Percentiles rank a stretch among this genome's conserved stretches.
phyloP scores from a whole-genome alignment of 2,329 filamentous ascomycete species.

The Moelleriella libera region DNA sequence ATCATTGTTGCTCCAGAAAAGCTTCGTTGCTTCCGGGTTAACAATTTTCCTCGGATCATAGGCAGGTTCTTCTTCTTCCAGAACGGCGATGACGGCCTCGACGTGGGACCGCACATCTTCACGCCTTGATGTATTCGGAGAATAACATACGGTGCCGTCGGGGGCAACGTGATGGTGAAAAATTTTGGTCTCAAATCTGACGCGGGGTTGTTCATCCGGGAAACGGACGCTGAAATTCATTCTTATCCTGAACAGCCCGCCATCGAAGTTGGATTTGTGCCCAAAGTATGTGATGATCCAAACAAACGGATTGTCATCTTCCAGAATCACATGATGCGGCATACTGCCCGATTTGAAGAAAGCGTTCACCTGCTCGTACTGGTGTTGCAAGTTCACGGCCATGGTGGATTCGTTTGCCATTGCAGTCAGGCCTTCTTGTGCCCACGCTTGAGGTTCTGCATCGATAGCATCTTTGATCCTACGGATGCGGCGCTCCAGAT shows the following conservation, averaged over 20 bases:
- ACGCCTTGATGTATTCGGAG: constrained; percentile 38
- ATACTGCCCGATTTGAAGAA: constrained; percentile 57
- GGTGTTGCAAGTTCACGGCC: constrained; percentile 67
- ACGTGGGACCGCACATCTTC: constrained; percentile 78
- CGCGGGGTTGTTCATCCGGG: constrained; percentile 76
- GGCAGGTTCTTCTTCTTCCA: constrained; percentile 79
- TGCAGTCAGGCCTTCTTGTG: constrained; percentile 47
- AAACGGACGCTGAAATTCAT: constrained; percentile 73
- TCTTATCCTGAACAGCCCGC: constrained; percentile 72
- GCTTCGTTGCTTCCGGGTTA: constrained; percentile 68
- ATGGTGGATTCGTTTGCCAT: constrained; percentile 57
- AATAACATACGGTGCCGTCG: constrained; percentile 75
- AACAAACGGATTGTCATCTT: constrained; percentile 73
- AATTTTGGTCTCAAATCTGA: constrained; percentile 64
- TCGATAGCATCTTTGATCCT: constrained; percentile 58
- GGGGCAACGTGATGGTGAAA: constrained; percentile 80
- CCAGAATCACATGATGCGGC: constrained; percentile 62
- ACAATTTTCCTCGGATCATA: constrained; percentile 86
- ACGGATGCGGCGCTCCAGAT: constrained; percentile 54
- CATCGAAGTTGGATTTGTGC: constrained; percentile 87
- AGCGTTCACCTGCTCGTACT: constrained; percentile 71
- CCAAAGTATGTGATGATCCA: constrained; percentile 88
- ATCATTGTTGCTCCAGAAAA: constrained; percentile 65
- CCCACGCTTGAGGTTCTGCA: constrained; percentile 60
- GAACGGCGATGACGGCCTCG: constrained; percentile 61